Evolutionary conservation across 176 grass and related monocot genomes (phyloP), one percentile per base, ranked within the genome.

Genomic region (Neostapfia colusana): DNA sequence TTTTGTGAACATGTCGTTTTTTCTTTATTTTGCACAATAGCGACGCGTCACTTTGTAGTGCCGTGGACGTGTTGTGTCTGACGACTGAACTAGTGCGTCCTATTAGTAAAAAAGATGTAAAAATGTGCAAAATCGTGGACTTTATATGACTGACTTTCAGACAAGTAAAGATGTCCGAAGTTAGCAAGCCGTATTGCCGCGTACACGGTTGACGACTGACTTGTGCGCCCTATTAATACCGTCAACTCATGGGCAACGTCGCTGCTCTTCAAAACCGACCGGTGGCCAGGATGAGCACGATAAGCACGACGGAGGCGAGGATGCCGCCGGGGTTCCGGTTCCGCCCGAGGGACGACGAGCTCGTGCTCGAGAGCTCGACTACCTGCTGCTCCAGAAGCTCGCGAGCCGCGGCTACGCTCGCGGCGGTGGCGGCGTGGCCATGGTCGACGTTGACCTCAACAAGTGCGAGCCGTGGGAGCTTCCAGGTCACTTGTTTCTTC

Each of bases 381-480:
- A 89, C 85, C 88, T 97, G 26, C 81, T 63, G 79, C 75, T 97
- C n/a, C n/a, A n/a, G n/a, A n/a, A n/a, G n/a, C n/a, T n/a, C n/a
- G n/a, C n/a, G n/a, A n/a, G 76, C 55, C 79, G n/a, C 10, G n/a
- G n/a, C n/a, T n/a, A 67, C n/a, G n/a, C 63, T 3, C 71, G 65
- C 37, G 84, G 71, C 39, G 72, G 77, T 5, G 84, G 71, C 39
- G 72, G 77, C 5, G 72, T 84, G 23, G 43, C 85, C 50, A 63
- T 91, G 38, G 62, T 90, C 67, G 91, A 93, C 69, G 87, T 93
- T 90, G 90, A 97, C 72, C 84, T 97, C 2, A 97, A 93, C 90
- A 91, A 85, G 63, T 93, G 88, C 68, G 94, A 93, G 85, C 94
- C 94, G 4, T 97, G 94, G 94, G 84, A 97, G 85, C 91, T 97